These are phyloP conservation scores for Chaetomiaceae sp. DNA, from an alignment of 2,329 filamentous ascomycete species.

Conservation along the genomic window DNA sequence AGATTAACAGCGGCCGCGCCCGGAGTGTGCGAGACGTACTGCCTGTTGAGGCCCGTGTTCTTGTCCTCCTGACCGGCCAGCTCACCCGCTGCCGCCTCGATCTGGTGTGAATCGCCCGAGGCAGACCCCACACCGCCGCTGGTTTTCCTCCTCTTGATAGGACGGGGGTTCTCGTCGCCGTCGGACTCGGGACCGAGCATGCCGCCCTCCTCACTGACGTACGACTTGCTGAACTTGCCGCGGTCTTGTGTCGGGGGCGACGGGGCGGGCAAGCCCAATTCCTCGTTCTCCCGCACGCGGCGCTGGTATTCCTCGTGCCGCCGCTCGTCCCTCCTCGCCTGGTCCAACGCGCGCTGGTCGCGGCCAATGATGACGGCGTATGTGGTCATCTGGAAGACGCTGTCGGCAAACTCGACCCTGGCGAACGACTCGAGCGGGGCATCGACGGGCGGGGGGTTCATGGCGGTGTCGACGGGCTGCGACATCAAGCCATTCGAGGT, in stretches of 20 bases:
- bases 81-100: constrained; percentile 16
- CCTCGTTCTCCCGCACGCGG: constrained; percentile 43
- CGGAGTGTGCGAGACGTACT: constrained; percentile 57
- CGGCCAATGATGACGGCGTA: constrained; percentile 68
- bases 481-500: constrained; percentile 27
- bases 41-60: constrained; percentile 51
- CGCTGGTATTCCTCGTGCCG: constrained; percentile 42
- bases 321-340: constrained; percentile 49
- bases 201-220: constrained; percentile 65
- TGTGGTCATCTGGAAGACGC: constrained; percentile 74
- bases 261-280: constrained; percentile 46
- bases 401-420: constrained; percentile 66
- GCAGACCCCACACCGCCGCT: constrained; percentile 15
- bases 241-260: constrained; percentile 47
- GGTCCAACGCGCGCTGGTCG: constrained; percentile 56
- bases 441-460: constrained; percentile 31
- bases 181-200: constrained; percentile 62
- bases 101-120: constrained; percentile 18
- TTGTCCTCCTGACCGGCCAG: constrained; percentile 31
- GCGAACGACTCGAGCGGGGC: constrained; percentile 51
- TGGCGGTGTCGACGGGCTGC: constrained; percentile 32
- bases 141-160: constrained; percentile 36
- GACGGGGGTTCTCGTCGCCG: constrained; percentile 41
- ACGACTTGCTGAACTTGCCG: constrained; percentile 57
- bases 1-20: constrained; percentile 57